Percentiles rank a stretch among this genome's conserved stretches.
phyloP scores from a whole-genome alignment of 371 early-diverging fungal species.

The Saksenaea oblongispora region DNA sequence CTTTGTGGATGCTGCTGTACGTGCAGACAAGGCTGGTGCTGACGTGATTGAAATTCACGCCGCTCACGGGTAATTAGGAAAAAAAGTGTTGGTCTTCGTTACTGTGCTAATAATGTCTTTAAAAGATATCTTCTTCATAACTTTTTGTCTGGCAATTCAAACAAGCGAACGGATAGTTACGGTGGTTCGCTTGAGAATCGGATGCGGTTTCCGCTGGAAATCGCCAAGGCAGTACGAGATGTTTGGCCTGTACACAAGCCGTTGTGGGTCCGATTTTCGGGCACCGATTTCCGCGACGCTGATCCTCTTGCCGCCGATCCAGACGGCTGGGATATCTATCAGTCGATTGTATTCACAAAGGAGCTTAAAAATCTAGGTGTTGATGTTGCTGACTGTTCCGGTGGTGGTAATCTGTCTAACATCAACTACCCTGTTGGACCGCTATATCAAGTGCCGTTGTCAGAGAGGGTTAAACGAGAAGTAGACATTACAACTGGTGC shows the following conservation, averaged over 20 bases:
- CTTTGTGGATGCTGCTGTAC: conserved; percentile 72
- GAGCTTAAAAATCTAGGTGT: conserved; percentile 63
- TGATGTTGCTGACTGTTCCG: conserved; percentile 70
- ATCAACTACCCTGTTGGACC: conserved; percentile 7
- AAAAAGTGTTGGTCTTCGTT: not conserved
- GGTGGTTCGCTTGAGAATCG: conserved; percentile 59
- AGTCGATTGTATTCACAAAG: conserved; percentile 58
- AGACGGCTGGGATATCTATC: conserved; percentile 59
- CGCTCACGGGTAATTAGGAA: conserved; percentile 51
- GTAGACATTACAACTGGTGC: conserved; percentile 56
- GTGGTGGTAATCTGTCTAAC: conserved; percentile 59
- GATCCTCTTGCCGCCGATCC: conserved; percentile 6
- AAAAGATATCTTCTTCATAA: conserved; percentile 73
- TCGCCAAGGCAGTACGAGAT: conserved; percentile 37
- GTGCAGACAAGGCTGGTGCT: conserved; percentile 79
- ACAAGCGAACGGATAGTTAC: conserved; percentile 65
- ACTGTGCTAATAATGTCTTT: conserved; percentile 24
- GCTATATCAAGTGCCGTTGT: conserved; percentile 71
- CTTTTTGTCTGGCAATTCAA: conserved; percentile 80
- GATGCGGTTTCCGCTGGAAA: conserved; percentile 44
- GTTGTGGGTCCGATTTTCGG: conserved; percentile 70
- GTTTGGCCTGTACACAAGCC: conserved; percentile 75
- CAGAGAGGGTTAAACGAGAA: conserved; percentile 56
- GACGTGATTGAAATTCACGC: conserved; percentile 88
- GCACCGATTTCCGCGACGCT: conserved; percentile 53